These are phyloP conservation scores for Solanum chacoense DNA, from an alignment of 305 asterid species.

Conservation along the genomic window DNA sequence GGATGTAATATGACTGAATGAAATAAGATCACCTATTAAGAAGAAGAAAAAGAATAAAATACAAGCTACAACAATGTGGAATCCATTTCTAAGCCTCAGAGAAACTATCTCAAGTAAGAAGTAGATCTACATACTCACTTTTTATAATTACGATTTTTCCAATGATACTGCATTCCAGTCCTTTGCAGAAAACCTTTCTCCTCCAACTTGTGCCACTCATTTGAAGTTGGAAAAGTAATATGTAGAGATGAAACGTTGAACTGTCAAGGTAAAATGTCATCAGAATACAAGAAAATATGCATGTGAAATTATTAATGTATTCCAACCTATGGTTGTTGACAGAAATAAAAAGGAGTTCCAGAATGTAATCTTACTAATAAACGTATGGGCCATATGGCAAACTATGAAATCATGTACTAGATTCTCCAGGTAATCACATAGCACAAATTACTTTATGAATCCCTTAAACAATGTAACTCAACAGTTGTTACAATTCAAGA, in stretches of 20 bases:
- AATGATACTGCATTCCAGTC: constrained; percentile 90
- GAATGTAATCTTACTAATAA: background rate
- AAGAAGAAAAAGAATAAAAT: background rate
- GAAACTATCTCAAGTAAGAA: constrained; percentile 11
- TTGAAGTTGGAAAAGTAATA: constrained; percentile 67
- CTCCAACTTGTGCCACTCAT: constrained; percentile 60
- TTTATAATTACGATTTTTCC: constrained; percentile 77
- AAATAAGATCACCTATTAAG: background rate
- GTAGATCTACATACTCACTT: constrained; percentile 34
- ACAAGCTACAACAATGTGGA: background rate
- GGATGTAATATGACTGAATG: background rate
- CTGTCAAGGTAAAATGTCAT: constrained; percentile 31
- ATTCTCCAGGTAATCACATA: background rate
- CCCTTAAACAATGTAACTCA: background rate
- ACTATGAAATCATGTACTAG: background rate
- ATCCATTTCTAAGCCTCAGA: background rate
- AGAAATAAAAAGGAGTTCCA: background rate
- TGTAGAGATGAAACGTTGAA: constrained; percentile 87
- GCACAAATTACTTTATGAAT: background rate
- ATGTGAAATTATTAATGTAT: background rate
- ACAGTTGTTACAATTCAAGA: background rate
- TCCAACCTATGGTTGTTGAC: background rate
- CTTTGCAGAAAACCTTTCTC: constrained; percentile 87
- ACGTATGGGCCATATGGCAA: background rate
- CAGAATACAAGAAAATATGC: background rate